These are phyloP conservation scores for Prunus fruticosa DNA, from an alignment of 306 rosid species.

Conservation along the genomic window DNA sequence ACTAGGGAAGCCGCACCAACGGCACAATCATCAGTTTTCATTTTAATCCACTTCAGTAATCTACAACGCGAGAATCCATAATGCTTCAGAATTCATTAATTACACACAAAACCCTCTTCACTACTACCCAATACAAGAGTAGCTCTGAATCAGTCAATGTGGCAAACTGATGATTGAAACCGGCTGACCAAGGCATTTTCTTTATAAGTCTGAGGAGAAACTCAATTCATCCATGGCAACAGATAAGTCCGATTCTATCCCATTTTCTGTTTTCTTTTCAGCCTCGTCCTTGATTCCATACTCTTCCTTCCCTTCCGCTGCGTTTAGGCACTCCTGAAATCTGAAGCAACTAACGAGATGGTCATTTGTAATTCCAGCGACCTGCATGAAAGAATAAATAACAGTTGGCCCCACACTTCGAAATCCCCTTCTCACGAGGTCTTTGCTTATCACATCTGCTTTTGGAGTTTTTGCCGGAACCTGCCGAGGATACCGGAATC, in stretches of 20 bases:
- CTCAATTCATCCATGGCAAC: constrained; percentile 56
- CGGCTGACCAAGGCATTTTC: background rate
- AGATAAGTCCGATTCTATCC: constrained; percentile 48
- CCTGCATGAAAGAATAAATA: constrained; percentile 81
- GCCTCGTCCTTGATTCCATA: constrained; percentile 35
- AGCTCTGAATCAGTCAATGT: constrained; percentile 29
- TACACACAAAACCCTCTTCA: constrained; percentile 48
- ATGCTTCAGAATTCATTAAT: constrained; percentile 44
- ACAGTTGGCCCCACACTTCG: constrained; percentile 75
- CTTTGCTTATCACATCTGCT: constrained; percentile 80
- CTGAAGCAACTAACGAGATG: constrained; percentile 76
- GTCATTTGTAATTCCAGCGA: constrained; percentile 68
- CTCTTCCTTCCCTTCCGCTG: constrained; percentile 56
- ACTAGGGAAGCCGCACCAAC: constrained; percentile 35
- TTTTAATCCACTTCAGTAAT: constrained; percentile 38
- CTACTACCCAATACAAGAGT: constrained; percentile 33
- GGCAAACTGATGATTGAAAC: constrained; percentile 33
- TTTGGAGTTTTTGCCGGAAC: constrained; percentile 78
- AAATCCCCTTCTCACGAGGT: constrained; percentile 69
- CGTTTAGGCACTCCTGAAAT: constrained; percentile 60
- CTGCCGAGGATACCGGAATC: constrained; percentile 80
- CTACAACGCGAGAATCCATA: constrained; percentile 41
- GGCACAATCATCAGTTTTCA: constrained; percentile 41
- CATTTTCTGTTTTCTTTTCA: constrained; percentile 34
- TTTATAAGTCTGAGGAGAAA: constrained; percentile 55